Evolutionary conservation across 2,329 filamentous ascomycete species (phyloP), one percentile per base, ranked within the genome.

Genomic region (Alternaria conjuncta): DNA sequence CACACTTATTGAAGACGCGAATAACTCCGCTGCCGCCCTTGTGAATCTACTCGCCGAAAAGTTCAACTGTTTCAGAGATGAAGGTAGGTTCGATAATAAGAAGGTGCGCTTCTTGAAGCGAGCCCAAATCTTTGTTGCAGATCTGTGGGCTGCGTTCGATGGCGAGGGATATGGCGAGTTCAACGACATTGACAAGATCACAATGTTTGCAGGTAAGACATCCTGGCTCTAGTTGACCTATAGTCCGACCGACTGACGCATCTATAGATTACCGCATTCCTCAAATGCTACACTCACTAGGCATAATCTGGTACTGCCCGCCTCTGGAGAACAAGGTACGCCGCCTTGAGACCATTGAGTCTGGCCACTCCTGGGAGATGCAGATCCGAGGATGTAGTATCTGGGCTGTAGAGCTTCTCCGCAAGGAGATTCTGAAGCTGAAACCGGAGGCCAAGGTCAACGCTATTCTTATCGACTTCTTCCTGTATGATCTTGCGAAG

Each of bases 131-230:
- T 87, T 98, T 20, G 94, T 97, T 3, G 96, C 96, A 21, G 96
- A 99, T 79, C 79, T 98, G 1, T 99, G 96, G 96, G 96, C 96
- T 6, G 96, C 94, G 67, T 98, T 98, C 78, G 88, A 95, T 57
- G 94, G 93, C 49, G 85, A 90, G 69, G 85, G 87, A 25, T 94
- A 90, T 74, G 96, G 96, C 30, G 84, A 86, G 26, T 99, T 99
- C 79, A 78, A 88, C 61, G 96, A 99, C 77, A 97, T 99, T 72
- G 91, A 96, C 81, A 93, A 94, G 78, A 91, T 99, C 73, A 99
- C 96, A 64, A 98, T 98, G 90, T 99, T 99, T 83, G 94, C 96
- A 75, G 86, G 86, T 86, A 79, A 46, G 70, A 23, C 57, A 10
- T 8, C 20, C 20, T n/a, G 12, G 15, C 47, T 41, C 32, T 20